phyloP scores from a whole-genome alignment of 1,284 basidiomycete genomes.

The Marasmius oreades region DNA sequence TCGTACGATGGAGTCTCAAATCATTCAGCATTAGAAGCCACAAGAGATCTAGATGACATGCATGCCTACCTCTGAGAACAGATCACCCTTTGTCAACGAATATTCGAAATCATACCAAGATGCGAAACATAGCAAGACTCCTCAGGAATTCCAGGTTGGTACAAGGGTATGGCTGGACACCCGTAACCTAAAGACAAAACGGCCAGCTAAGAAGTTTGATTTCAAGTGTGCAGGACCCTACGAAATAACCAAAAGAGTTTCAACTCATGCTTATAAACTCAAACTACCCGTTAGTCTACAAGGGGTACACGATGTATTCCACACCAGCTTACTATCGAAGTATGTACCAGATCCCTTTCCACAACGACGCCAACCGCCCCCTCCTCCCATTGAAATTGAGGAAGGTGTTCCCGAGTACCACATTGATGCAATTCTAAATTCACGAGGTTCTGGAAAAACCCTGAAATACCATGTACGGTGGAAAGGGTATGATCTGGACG shows the following conservation, averaged over 20 bases:
- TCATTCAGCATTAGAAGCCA: too few relatives aligned
- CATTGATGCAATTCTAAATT: slow-evolving; percentile 21
- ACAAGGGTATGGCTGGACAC: slow-evolving; percentile 5
- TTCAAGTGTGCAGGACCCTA: slow-evolving; percentile 18
- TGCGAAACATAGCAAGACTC: background rate
- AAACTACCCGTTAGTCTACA: background rate
- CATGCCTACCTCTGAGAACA: too few relatives aligned
- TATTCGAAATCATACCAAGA: background rate
- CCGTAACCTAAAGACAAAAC: slow-evolving; percentile 5
- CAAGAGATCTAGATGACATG: too few relatives aligned
- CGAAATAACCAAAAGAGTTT: slow-evolving; percentile 16
- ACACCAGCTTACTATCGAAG: slow-evolving; percentile 14
- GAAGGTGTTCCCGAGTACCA: slow-evolving; percentile 9
- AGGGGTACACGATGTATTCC: slow-evolving; percentile 16
- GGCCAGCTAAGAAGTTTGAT: slow-evolving; percentile 13
- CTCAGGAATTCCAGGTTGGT: slow-evolving; percentile 1
- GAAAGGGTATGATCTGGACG: background rate
- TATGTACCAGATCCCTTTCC: slow-evolving; percentile 10
- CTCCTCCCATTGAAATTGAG: background rate
- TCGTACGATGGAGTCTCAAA: too few relatives aligned
- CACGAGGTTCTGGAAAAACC: slow-evolving; percentile 1
- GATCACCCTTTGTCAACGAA: too few relatives aligned
- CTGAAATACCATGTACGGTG: background rate
- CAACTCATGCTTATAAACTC: slow-evolving; percentile 13
- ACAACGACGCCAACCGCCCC: slow-evolving; percentile 1